A percentile compares a stretch with the other conserved stretches of the same genome.
Evolutionary conservation across 352 stramenopile genomes (phyloP).

Genomic region (Phytophthora agathidicida): DNA sequence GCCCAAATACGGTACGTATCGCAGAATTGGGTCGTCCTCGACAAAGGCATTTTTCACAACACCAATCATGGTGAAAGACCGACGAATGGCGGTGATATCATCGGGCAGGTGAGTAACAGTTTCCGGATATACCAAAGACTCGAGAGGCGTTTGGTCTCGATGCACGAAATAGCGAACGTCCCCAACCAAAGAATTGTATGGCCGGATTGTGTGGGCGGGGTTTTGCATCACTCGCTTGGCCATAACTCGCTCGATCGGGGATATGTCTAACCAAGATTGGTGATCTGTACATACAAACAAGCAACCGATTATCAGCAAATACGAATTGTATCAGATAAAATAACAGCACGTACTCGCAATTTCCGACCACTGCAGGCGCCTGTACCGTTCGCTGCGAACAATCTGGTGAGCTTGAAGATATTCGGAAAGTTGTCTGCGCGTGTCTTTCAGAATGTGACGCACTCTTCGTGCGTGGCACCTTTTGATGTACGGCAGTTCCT

Average conservation of each 20-base stretch:
- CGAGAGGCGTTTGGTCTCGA: slow-evolving; percentile 6
- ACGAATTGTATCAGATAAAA: background rate
- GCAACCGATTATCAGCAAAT: background rate
- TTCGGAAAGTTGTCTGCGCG: slow-evolving; percentile 35
- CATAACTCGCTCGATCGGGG: slow-evolving; percentile 40
- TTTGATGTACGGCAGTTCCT: slow-evolving; percentile 40
- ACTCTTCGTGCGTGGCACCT: slow-evolving; percentile 51
- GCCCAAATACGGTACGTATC: slow-evolving; percentile 91
- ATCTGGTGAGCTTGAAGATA: slow-evolving; percentile 29
- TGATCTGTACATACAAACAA: slow-evolving; percentile 26
- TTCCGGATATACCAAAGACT: slow-evolving; percentile 47
- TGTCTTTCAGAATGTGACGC: slow-evolving; percentile 35
- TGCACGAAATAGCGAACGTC: slow-evolving; percentile 45
- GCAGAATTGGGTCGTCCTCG: slow-evolving; percentile 85
- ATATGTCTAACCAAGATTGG: slow-evolving; percentile 29
- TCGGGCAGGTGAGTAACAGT: slow-evolving; percentile 57
- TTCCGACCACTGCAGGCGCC: slow-evolving; percentile 34
- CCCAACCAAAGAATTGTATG: slow-evolving; percentile 50
- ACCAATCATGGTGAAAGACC: slow-evolving; percentile 69
- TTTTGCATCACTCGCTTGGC: slow-evolving; percentile 32
- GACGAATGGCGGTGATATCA: slow-evolving; percentile 51
- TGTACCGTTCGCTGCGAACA: slow-evolving; percentile 30
- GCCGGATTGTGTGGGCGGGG: slow-evolving; percentile 2
- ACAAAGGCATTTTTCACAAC: slow-evolving; percentile 77
- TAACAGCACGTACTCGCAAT: slow-evolving; percentile 35